These are phyloP conservation scores for Penicillium digitatum DNA, from an alignment of 2,329 filamentous ascomycete genomes.

Conservation along the genomic window DNA sequence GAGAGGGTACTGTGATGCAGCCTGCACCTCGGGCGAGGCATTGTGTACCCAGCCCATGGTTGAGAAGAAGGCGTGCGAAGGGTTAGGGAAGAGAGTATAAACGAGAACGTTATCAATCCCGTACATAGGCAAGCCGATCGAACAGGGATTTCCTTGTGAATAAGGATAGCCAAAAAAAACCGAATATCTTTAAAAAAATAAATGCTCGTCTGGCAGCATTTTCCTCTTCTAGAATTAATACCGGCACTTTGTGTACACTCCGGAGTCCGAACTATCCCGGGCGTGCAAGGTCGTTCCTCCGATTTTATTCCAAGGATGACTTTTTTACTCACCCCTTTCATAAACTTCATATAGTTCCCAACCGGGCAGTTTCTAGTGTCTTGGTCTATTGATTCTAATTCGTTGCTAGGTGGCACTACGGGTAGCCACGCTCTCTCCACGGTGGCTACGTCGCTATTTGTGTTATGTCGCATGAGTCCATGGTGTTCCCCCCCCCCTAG, in stretches of 20 bases:
- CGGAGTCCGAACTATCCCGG: background rate
- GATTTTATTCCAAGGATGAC: background rate
- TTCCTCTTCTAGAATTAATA: background rate
- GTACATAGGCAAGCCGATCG: background rate
- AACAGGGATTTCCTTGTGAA: background rate
- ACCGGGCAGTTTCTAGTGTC: background rate
- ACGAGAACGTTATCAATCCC: background rate
- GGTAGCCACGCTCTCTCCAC: background rate
- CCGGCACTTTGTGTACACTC: background rate
- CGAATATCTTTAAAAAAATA: background rate
- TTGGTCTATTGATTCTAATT: background rate
- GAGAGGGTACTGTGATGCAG: slow-evolving; percentile 46
- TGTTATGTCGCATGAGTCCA: background rate
- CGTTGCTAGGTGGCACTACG: background rate
- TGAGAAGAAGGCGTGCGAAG: background rate
- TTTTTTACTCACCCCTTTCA: background rate
- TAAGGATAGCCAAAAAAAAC: background rate
- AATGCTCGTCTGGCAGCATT: background rate
- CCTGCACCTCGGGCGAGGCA: slow-evolving; percentile 47
- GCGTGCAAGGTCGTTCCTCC: background rate
- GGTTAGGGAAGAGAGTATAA: background rate
- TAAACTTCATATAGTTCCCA: background rate
- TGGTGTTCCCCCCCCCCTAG: background rate
- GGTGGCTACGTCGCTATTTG: background rate
- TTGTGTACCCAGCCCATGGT: slow-evolving; percentile 53